Evolutionary conservation across 768 basidiomycete species (phyloP).

Genomic region (Panus rudis): DNA sequence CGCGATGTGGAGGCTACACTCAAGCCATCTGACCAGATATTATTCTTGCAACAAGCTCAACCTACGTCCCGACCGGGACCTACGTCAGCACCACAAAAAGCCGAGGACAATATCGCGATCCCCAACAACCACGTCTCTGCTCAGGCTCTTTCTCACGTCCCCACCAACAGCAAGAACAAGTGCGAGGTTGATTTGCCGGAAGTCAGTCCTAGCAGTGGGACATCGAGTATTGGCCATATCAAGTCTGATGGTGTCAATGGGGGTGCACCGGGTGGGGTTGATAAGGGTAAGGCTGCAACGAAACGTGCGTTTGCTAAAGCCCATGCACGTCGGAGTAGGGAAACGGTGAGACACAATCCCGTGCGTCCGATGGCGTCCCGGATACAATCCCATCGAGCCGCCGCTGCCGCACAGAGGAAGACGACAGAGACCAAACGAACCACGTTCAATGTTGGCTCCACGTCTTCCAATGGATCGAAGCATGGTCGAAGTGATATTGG

Average conservation of each 20-base stretch:
- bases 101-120: too few species aligned
- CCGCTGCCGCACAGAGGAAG: constrained; percentile 17
- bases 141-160: constrained; percentile 18
- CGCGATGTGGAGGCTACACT: constrained; percentile 24
- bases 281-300: constrained; percentile 5
- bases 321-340: constrained; percentile 28
- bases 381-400: constrained; percentile 21
- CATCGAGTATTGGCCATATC: constrained; percentile 28
- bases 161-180: neutral
- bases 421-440: constrained; percentile 17
- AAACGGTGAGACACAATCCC: constrained; percentile 18
- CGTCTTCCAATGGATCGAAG: constrained; percentile 42
- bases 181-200: too few species aligned
- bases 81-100: too few species aligned
- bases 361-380: constrained; percentile 20
- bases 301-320: constrained; percentile 14
- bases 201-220: constrained; percentile 25
- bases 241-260: too few species aligned
- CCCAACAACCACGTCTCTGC: too few species aligned
- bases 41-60: constrained; percentile 35
- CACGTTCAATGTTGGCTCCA: constrained; percentile 54
- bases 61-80: too few species aligned
- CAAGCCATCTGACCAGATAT: constrained; percentile 34
- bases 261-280: too few species aligned
- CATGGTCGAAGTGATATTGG: too few species aligned